These are phyloP conservation scores for Geosiphon pyriformis DNA, from an alignment of 192 early-diverging fungal species.

Conservation along the genomic window DNA sequence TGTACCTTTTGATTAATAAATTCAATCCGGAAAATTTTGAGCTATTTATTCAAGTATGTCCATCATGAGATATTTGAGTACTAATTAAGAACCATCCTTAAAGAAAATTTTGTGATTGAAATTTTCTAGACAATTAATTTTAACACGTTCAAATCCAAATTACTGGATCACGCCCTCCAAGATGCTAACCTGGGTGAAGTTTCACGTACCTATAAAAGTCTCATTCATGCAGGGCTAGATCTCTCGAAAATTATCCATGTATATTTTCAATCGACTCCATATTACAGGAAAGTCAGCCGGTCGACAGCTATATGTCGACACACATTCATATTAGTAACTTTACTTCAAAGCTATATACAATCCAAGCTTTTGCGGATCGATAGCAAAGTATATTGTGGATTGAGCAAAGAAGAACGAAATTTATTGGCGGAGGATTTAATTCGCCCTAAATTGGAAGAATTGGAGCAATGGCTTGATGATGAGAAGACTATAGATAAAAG, in stretches of 20 bases:
- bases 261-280: conserved; percentile 6
- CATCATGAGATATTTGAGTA: background rate
- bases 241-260: conserved; percentile 4
- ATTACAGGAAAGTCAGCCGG: background rate
- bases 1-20: conserved; percentile 6
- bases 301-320: conserved; percentile 11
- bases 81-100: too few species aligned
- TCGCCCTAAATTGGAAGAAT: background rate
- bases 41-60: conserved; percentile 11
- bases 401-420: background rate
- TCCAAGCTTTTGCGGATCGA: conserved; percentile 1
- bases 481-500: background rate
- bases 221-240: background rate
- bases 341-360: conserved; percentile 18
- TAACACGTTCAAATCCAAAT: conserved; percentile 9
- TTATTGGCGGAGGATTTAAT: conserved; percentile 4
- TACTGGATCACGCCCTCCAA: conserved; percentile 6
- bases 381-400: conserved; percentile 1
- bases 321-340: conserved; percentile 5
- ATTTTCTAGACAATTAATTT: conserved; percentile 6
- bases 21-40: background rate
- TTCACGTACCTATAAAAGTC: background rate
- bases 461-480: background rate
- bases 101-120: too few species aligned
- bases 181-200: background rate